phyloP scores from a whole-genome alignment of 2,329 filamentous ascomycete species.

The Whalleya microplaca region DNA sequence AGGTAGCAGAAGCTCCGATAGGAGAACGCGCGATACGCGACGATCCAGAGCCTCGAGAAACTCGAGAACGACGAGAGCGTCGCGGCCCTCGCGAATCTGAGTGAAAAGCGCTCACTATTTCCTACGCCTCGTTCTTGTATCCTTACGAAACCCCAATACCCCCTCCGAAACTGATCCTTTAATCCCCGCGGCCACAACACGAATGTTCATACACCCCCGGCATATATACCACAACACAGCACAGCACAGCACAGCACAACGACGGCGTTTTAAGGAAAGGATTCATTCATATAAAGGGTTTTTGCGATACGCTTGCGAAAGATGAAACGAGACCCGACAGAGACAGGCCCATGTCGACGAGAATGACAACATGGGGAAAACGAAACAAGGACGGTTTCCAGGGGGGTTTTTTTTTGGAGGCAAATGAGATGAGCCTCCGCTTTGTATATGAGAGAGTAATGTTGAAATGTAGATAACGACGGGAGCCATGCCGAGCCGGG shows the following conservation, averaged over 20 bases:
- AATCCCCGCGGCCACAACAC: slow-evolving; percentile 3
- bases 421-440: not conserved
- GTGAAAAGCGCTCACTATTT: slow-evolving; percentile 6
- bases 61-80: slow-evolving; percentile 31
- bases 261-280: slow-evolving; percentile 30
- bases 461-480: not conserved
- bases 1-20: slow-evolving; percentile 53
- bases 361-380: not conserved
- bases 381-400: not conserved
- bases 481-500: too few relatives aligned
- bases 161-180: slow-evolving; percentile 13
- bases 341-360: not conserved
- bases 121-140: slow-evolving; percentile 9
- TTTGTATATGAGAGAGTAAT: not conserved
- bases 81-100: slow-evolving; percentile 31
- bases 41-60: slow-evolving; percentile 36
- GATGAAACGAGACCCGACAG: not conserved
- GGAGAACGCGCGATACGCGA: slow-evolving; percentile 44
- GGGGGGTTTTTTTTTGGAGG: too few relatives aligned
- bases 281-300: slow-evolving; percentile 6
- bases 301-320: not conserved
- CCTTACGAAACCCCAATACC: slow-evolving; percentile 3
- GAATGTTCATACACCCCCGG: slow-evolving; percentile 4
- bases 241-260: slow-evolving; percentile 23
- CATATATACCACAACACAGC: slow-evolving; percentile 13